Conservation (phyloP, 345 rosid genomes). For the Gossypium australe region DNA sequence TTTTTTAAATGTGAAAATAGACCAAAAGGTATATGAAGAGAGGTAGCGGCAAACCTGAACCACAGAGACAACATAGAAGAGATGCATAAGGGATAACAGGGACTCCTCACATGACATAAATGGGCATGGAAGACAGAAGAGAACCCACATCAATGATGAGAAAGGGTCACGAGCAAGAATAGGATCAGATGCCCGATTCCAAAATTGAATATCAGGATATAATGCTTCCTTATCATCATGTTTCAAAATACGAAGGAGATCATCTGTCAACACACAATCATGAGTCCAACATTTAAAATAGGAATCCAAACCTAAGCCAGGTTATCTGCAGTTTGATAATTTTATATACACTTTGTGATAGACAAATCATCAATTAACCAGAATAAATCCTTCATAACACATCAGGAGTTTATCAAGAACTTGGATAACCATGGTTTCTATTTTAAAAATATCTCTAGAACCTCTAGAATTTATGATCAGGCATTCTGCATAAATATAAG, state of each 20-base stretch:
- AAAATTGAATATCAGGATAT: conserved; percentile 51
- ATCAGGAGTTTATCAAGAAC: not conserved
- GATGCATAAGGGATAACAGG: conserved; percentile 70
- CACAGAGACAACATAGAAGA: conserved; percentile 63
- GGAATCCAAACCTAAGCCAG: not conserved
- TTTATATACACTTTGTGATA: not conserved
- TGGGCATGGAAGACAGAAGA: conserved; percentile 87
- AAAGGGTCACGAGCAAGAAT: conserved; percentile 83
- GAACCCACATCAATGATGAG: conserved; percentile 93
- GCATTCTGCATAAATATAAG: not conserved
- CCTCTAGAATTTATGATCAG: not conserved
- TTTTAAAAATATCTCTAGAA: not conserved
- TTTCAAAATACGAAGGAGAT: conserved; percentile 35
- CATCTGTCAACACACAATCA: conserved; percentile 36
- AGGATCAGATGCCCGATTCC: conserved; percentile 81
- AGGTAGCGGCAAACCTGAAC: conserved; percentile 57
- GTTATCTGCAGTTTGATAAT: not conserved
- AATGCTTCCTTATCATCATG: conserved; percentile 36
- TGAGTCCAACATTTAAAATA: conserved; percentile 4
- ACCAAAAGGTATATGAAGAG: conserved; percentile 3
- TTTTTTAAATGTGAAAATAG: not conserved
- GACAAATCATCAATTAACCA: not conserved
- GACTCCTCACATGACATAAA: conserved; percentile 70
- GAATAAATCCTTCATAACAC: not conserved
- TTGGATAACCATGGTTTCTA: not conserved